These are phyloP conservation scores for Babesia gibsoni DNA, from an alignment of 169 alveolate genomes.

Conservation along the genomic window DNA sequence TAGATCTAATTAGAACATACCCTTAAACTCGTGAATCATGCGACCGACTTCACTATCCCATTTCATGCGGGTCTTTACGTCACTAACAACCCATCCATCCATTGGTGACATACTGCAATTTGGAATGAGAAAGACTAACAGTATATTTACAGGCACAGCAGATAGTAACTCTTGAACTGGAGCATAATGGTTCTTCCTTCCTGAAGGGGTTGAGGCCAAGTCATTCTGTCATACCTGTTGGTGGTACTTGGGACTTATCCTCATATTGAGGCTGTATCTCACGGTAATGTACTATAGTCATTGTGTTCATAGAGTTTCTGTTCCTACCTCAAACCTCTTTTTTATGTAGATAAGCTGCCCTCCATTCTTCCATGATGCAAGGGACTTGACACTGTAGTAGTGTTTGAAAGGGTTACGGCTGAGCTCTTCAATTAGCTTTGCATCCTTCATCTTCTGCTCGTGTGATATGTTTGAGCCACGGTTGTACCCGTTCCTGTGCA, in stretches of 20 bases:
- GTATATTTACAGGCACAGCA: slow-evolving; percentile 16
- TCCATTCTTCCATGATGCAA: slow-evolving; percentile 45
- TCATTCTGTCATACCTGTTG: slow-evolving; percentile 22
- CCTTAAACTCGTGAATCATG: slow-evolving; percentile 10
- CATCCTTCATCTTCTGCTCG: slow-evolving; percentile 43
- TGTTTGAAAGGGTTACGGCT: slow-evolving; percentile 11
- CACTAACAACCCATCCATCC: slow-evolving; percentile 25
- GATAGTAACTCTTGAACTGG: slow-evolving; percentile 32
- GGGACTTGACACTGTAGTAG: slow-evolving; percentile 20
- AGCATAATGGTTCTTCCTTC: slow-evolving; percentile 35
- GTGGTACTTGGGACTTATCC: slow-evolving; percentile 40
- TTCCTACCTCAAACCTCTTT: slow-evolving; percentile 7
- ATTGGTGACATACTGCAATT: slow-evolving; percentile 18
- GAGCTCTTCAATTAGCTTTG: slow-evolving; percentile 5
- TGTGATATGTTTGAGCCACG: slow-evolving; percentile 1
- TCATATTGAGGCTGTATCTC: slow-evolving; percentile 23
- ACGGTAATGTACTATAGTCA: neutral
- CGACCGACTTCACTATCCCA: slow-evolving; percentile 42
- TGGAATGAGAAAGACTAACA: neutral
- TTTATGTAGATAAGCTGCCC: slow-evolving; percentile 27
- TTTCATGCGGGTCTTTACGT: neutral
- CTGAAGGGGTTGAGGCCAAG: too few species aligned
- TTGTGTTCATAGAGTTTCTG: neutral
- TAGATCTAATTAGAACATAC: neutral
- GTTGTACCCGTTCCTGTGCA: neutral